Percentiles rank a stretch among this genome's conserved stretches.
phyloP scores from a whole-genome alignment of 495 filamentous ascomycete species.

The Penicillium subrubescens region DNA sequence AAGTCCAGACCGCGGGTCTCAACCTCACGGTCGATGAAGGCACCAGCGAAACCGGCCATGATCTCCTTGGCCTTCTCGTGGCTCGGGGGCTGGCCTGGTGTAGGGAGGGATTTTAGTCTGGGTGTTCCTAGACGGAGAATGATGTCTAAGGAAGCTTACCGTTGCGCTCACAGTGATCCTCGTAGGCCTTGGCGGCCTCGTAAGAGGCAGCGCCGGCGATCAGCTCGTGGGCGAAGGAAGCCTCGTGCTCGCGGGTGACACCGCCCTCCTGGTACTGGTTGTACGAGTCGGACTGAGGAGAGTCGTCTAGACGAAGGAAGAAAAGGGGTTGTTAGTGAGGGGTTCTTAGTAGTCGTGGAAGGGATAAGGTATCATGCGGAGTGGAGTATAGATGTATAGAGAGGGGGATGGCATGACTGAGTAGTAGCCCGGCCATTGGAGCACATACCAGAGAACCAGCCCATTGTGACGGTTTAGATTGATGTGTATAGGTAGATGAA shows the following conservation, averaged over 20 bases:
- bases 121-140: background rate
- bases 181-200: slow-evolving; percentile 72
- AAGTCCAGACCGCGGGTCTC: slow-evolving; percentile 71
- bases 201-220: slow-evolving; percentile 72
- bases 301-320: slow-evolving; percentile 21
- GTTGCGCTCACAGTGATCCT: slow-evolving; percentile 63
- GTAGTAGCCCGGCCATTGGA: background rate
- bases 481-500: background rate
- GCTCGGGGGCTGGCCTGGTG: slow-evolving; percentile 58
- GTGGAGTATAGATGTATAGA: background rate
- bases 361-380: too few relatives aligned
- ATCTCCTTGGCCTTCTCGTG: slow-evolving; percentile 74
- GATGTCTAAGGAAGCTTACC: slow-evolving; percentile 50
- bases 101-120: background rate
- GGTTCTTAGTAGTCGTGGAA: background rate
- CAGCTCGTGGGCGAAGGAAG: slow-evolving; percentile 65
- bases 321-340: slow-evolving; percentile 4
- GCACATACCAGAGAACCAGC: slow-evolving; percentile 27
- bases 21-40: slow-evolving; percentile 70
- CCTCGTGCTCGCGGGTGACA: slow-evolving; percentile 45
- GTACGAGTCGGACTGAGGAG: slow-evolving; percentile 31
- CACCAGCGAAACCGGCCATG: slow-evolving; percentile 67
- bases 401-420: background rate
- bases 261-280: slow-evolving; percentile 51
- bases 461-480: slow-evolving; percentile 22